Percentiles rank a stretch among this genome's conserved stretches.
These are phyloP conservation scores for Leishmania major DNA, from an alignment of 208 protist species.

Conservation along the genomic window DNA sequence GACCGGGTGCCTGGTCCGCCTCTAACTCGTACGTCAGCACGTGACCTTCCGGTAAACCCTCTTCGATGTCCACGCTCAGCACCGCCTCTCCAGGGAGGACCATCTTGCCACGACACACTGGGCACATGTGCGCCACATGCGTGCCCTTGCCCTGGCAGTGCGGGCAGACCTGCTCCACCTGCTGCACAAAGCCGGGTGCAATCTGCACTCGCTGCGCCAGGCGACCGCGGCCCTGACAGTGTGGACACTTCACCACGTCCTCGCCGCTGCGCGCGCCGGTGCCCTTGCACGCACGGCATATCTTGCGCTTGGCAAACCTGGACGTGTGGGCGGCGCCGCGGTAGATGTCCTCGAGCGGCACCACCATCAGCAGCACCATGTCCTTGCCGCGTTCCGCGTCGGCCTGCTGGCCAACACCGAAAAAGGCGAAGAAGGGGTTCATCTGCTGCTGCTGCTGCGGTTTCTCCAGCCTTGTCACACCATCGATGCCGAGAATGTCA, in stretches of 20 bases:
- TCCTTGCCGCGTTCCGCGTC: constrained; percentile 49
- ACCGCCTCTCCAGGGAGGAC: constrained; percentile 49
- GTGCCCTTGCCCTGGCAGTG: constrained; percentile 91
- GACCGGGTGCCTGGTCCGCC: constrained; percentile 79
- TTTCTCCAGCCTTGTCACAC: constrained; percentile 75
- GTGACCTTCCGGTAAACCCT: constrained; percentile 77
- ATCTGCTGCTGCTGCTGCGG: constrained; percentile 38
- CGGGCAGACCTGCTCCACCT: constrained; percentile 83
- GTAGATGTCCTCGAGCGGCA: constrained; percentile 92
- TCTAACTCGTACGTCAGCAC: constrained; percentile 85
- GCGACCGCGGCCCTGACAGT: constrained; percentile 70
- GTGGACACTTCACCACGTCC: constrained; percentile 48
- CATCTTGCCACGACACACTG: constrained; percentile 64
- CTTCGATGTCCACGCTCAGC: constrained; percentile 78
- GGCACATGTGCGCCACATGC: constrained; percentile 74
- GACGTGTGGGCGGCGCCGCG: constrained; percentile 84
- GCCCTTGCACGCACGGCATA: constrained; percentile 83
- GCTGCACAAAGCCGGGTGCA: constrained; percentile 75
- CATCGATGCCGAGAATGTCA: constrained; percentile 90
- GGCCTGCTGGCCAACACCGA: constrained; percentile 35
- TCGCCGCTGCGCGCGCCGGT: constrained; percentile 44
- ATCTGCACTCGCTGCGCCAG: constrained; percentile 76
- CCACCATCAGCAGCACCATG: constrained; percentile 58
- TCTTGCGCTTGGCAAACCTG: constrained; percentile 84
- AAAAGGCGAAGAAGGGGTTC: constrained; percentile 40